These are phyloP conservation scores for Blastobotrys peoriensis DNA, from an alignment of 805 yeast species.

Conservation along the genomic window DNA sequence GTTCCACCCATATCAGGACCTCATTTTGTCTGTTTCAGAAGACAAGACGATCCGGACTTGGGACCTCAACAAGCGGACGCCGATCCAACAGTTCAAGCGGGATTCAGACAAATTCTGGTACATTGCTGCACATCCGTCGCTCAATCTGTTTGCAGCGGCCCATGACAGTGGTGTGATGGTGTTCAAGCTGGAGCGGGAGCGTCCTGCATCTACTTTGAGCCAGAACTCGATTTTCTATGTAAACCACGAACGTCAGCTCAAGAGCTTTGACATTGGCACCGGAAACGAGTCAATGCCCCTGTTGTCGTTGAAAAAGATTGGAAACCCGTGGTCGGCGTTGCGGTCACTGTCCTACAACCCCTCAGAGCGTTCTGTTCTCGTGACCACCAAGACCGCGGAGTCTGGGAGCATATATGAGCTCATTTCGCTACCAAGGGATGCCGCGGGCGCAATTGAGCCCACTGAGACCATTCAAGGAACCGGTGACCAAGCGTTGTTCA, in stretches of 20 bases:
- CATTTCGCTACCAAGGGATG: slow-evolving; percentile 74
- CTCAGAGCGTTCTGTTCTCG: slow-evolving; percentile 78
- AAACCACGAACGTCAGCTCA: slow-evolving; percentile 81
- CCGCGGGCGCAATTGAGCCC: slow-evolving; percentile 92
- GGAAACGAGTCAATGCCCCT: slow-evolving; percentile 68
- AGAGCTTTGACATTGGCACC: slow-evolving; percentile 58
- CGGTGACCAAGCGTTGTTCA: slow-evolving; percentile 81
- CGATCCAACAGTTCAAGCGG: slow-evolving; percentile 89
- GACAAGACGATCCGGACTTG: slow-evolving; percentile 95
- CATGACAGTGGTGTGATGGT: slow-evolving; percentile 98
- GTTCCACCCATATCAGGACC: slow-evolving; percentile 90
- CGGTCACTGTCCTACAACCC: slow-evolving; percentile 86
- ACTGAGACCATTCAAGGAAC: slow-evolving; percentile 70
- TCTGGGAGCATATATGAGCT: slow-evolving; percentile 62
- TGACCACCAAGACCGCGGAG: slow-evolving; percentile 58
- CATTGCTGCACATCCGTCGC: slow-evolving; percentile 78
- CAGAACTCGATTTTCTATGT: slow-evolving; percentile 72
- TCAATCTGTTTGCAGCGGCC: slow-evolving; percentile 91
- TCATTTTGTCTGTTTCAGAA: slow-evolving; percentile 89
- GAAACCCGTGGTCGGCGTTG: slow-evolving; percentile 80
- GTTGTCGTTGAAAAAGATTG: slow-evolving; percentile 76
- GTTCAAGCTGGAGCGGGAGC: slow-evolving; percentile 93
- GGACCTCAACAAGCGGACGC: slow-evolving; percentile 92
- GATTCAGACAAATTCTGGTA: slow-evolving; percentile 95
- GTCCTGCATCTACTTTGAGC: slow-evolving; percentile 78